Conservation (phyloP, 192 early-diverging fungal species). For the Entomortierella beljakovae region DNA sequence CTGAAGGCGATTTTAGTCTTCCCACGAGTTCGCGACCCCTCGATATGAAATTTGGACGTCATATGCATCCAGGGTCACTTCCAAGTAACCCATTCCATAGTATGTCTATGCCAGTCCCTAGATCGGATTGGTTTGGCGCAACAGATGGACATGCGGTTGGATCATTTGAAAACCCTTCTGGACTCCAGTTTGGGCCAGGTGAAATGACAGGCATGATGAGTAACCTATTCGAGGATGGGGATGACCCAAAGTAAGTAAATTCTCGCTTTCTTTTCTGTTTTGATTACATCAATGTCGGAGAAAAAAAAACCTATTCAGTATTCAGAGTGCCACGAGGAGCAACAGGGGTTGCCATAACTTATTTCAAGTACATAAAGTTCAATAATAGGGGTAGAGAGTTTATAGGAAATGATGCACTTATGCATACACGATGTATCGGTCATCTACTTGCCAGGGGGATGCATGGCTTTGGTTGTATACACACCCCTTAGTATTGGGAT, state of each 20-base stretch:
- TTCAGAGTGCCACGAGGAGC: constrained; percentile 27
- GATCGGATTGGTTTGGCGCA: constrained; percentile 53
- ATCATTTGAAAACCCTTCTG: constrained; percentile 44
- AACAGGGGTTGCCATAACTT: background rate
- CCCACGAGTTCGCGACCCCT: constrained; percentile 38
- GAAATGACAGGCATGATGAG: constrained; percentile 56
- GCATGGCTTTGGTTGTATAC: constrained; percentile 1
- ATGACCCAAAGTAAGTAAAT: constrained; percentile 64
- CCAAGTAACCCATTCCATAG: constrained; percentile 39
- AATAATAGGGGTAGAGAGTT: constrained; percentile 7
- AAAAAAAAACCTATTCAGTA: background rate
- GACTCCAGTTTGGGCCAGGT: constrained; percentile 41
- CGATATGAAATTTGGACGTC: constrained; percentile 53
- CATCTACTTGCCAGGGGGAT: constrained; percentile 8
- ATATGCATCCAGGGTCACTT: constrained; percentile 36
- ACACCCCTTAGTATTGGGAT: too few species aligned
- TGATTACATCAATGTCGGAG: background rate
- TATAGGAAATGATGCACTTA: constrained; percentile 10
- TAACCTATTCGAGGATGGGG: constrained; percentile 59
- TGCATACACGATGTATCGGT: constrained; percentile 5
- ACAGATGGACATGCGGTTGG: constrained; percentile 44
- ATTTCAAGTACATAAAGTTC: constrained; percentile 1
- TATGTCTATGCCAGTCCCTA: constrained; percentile 52
- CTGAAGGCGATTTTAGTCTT: constrained; percentile 52
- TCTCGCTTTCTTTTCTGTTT: constrained; percentile 12